Evolutionary conservation across 108 stramenopile species (phyloP).

Genomic region (Licmophora abbreviata): DNA sequence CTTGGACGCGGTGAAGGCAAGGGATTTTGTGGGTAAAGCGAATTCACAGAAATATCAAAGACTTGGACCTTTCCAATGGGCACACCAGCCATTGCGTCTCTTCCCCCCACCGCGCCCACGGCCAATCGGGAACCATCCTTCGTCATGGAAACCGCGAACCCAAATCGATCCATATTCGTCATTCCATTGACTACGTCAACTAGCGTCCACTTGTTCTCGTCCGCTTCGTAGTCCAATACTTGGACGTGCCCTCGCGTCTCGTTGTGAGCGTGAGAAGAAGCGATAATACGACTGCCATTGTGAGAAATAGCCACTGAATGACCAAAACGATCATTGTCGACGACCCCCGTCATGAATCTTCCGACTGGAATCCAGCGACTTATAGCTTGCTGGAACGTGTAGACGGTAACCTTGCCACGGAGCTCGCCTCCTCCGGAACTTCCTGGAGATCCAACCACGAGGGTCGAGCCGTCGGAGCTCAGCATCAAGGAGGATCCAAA

Average conservation of each 20-base stretch:
- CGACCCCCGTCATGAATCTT: conserved; percentile 11
- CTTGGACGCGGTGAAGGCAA: not conserved
- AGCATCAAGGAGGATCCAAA: conserved; percentile 5
- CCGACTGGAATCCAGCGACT: conserved; percentile 26
- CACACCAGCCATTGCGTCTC: conserved; percentile 1
- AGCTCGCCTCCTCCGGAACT: not conserved
- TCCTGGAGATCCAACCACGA: conserved; percentile 7
- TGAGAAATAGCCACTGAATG: conserved; percentile 30
- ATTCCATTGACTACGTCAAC: not conserved
- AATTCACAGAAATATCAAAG: no score
- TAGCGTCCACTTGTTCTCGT: not conserved
- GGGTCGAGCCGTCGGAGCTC: conserved; percentile 4
- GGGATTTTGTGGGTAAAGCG: no score
- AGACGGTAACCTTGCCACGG: conserved; percentile 1
- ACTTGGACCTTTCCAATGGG: conserved; percentile 4
- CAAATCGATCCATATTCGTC: conserved; percentile 2
- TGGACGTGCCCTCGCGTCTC: conserved; percentile 2
- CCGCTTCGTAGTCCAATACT: not conserved
- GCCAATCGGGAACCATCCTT: conserved; percentile 1
- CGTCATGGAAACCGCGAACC: not conserved
- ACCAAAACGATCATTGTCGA: conserved; percentile 17
- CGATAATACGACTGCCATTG: conserved; percentile 24
- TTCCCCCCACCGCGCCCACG: not conserved
- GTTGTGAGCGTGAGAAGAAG: conserved; percentile 7
- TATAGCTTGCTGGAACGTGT: not conserved